A percentile compares a stretch with the other conserved stretches of the same genome.
These are phyloP conservation scores for Eucalyptus melliodora DNA, from an alignment of 345 rosid genomes.

Conservation along the genomic window DNA sequence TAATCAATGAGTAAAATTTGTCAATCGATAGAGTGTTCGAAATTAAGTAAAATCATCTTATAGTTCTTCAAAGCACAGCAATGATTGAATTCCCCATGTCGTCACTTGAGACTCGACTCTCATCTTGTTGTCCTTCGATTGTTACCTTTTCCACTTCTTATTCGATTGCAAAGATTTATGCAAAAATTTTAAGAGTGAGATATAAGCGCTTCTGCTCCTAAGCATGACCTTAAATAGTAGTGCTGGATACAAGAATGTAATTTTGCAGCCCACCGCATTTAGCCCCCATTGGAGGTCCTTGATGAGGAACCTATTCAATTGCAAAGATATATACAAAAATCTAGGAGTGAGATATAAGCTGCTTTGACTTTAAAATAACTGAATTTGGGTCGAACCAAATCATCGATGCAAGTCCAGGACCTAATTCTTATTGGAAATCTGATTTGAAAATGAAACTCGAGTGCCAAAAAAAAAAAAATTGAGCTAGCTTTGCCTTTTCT, in stretches of 20 bases:
- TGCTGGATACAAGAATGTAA: too few relatives aligned
- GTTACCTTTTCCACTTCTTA: not conserved
- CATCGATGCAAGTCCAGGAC: not conserved
- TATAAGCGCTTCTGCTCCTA: accelerated
- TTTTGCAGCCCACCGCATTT: too few relatives aligned
- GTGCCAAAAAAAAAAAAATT: not conserved
- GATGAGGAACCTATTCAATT: not conserved
- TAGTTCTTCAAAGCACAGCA: accelerated
- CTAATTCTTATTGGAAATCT: accelerated
- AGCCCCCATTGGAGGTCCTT: too few relatives aligned
- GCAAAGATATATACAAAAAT: not conserved
- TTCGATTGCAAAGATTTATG: not conserved
- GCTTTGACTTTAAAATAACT: not conserved
- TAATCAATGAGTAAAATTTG: not conserved
- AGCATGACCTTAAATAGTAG: too few relatives aligned
- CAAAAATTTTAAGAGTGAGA: not conserved
- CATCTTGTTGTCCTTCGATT: not conserved
- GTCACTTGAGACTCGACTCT: accelerated
- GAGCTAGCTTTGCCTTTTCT: not conserved
- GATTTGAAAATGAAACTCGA: accelerated
- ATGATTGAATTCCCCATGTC: accelerated
- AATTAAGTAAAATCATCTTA: not conserved
- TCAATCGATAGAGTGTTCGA: accelerated
- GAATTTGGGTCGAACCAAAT: not conserved
- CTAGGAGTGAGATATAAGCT: not conserved